These are phyloP conservation scores for Fusarium albidum DNA, from an alignment of 2,329 filamentous ascomycete species.

Conservation along the genomic window DNA sequence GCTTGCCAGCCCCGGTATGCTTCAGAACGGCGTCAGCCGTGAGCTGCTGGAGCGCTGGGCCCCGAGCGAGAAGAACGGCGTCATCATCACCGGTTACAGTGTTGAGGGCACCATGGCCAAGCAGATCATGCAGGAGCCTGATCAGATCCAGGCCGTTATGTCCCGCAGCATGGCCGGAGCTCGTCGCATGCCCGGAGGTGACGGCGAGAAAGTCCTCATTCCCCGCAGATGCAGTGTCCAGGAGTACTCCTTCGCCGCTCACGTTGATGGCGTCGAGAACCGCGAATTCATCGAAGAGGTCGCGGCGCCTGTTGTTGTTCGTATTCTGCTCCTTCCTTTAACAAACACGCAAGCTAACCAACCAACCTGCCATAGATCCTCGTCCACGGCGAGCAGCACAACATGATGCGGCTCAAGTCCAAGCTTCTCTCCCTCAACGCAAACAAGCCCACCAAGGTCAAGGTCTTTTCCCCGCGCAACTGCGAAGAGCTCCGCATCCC, in stretches of 20 bases:
- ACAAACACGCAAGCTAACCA: conserved; percentile 12
- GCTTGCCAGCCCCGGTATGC: conserved; percentile 97
- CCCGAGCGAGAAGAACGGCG: conserved; percentile 95
- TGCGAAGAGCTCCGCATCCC: conserved; percentile 95
- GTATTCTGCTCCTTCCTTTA: not conserved
- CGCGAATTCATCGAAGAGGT: conserved; percentile 97
- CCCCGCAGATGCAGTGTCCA: conserved; percentile 91
- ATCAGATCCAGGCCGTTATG: conserved; percentile 95
- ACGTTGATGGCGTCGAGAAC: conserved; percentile 96
- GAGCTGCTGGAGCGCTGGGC: conserved; percentile 96
- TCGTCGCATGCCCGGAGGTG: conserved; percentile 68
- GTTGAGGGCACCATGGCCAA: conserved; percentile 99
- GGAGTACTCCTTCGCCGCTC: conserved; percentile 94
- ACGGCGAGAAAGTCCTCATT: conserved; percentile 90
- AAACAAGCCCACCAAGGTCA: conserved; percentile 80
- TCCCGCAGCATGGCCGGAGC: conserved; percentile 72
- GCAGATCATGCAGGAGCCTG: conserved; percentile 92
- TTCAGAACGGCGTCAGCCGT: conserved; percentile 94
- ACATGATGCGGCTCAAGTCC: conserved; percentile 97
- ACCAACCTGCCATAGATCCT: conserved; percentile 73
- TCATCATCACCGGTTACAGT: conserved; percentile 97
- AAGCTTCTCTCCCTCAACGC: conserved; percentile 93
- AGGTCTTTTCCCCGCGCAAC: conserved; percentile 93
- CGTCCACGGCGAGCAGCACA: conserved; percentile 95
- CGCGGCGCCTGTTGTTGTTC: conserved; percentile 85